These are phyloP conservation scores for Fulvia fulva DNA, from an alignment of 2,329 filamentous ascomycete species.

Conservation along the genomic window DNA sequence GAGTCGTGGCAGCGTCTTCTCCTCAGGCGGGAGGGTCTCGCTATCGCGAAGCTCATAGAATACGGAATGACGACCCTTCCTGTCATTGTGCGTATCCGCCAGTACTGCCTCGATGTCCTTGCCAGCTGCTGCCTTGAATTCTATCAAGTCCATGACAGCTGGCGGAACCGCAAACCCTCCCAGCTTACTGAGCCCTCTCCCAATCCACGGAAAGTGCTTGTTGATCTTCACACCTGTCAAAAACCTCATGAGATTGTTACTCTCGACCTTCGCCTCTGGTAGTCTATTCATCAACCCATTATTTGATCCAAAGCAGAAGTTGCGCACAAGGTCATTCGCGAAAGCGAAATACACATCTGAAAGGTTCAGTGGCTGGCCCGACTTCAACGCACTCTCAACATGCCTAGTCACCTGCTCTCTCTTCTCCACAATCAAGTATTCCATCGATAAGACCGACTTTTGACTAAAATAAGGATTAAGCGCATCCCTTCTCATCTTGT, in stretches of 20 bases:
- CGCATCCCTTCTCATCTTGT: constrained; percentile 8
- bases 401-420: constrained; percentile 1
- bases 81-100: constrained; percentile 9
- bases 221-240: constrained; percentile 32
- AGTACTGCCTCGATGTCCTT: constrained; percentile 27
- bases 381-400: background rate
- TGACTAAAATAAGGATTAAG: constrained; percentile 11
- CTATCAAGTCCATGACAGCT: constrained; percentile 26
- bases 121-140: constrained; percentile 19
- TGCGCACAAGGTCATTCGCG: constrained; percentile 30
- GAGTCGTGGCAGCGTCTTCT: constrained; percentile 30
- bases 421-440: constrained; percentile 5
- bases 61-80: constrained; percentile 27
- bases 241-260: constrained; percentile 29
- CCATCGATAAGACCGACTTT: constrained; percentile 1
- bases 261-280: constrained; percentile 23
- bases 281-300: constrained; percentile 25
- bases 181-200: background rate
- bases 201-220: constrained; percentile 26
- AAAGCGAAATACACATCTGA: constrained; percentile 32
- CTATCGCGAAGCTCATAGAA: constrained; percentile 29
- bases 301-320: constrained; percentile 31
- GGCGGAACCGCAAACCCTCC: constrained; percentile 19
- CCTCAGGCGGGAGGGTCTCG: constrained; percentile 23
- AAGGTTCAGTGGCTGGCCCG: constrained; percentile 22